Percentiles rank a stretch among this genome's conserved stretches.
These are phyloP conservation scores for Boletus bicolor DNA, from an alignment of 768 basidiomycete genomes.

Conservation along the genomic window DNA sequence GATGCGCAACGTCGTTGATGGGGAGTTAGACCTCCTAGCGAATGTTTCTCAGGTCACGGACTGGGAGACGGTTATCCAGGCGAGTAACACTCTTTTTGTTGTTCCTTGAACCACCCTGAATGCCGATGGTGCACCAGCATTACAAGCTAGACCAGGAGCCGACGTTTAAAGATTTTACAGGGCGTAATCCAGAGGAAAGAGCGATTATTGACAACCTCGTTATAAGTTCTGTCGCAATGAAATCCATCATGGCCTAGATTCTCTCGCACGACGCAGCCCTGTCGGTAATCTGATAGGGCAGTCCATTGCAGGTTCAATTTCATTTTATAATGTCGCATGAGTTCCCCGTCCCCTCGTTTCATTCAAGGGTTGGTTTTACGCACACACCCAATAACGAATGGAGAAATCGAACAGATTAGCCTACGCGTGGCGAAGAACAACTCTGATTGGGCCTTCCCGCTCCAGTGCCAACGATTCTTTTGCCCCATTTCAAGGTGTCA, in stretches of 20 bases:
- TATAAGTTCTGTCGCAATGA: slow-evolving; percentile 78
- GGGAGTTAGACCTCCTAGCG: slow-evolving; percentile 48
- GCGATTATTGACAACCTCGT: slow-evolving; percentile 61
- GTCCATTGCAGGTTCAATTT: not conserved
- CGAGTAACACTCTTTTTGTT: slow-evolving; percentile 28
- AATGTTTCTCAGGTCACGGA: slow-evolving; percentile 53
- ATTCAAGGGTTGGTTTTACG: not conserved
- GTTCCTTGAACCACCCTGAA: no score
- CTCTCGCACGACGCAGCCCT: not conserved
- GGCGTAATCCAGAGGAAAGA: slow-evolving; percentile 36
- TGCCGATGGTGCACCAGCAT: slow-evolving; percentile 39
- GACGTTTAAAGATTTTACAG: slow-evolving; percentile 35
- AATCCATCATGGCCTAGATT: slow-evolving; percentile 48
- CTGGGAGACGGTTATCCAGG: slow-evolving; percentile 75
- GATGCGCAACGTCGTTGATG: slow-evolving; percentile 60
- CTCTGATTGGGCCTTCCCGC: not conserved
- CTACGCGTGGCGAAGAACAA: not conserved
- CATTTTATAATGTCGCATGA: not conserved
- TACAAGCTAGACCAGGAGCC: slow-evolving; percentile 65
- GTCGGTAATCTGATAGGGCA: not conserved
- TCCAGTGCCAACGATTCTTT: not conserved
- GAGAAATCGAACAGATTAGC: not conserved
- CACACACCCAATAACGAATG: not conserved
- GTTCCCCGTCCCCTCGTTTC: not conserved
- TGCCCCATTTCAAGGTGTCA: no score